A percentile compares a stretch with the other conserved stretches of the same genome.
These are phyloP conservation scores for Penicillium goetzii DNA, from an alignment of 495 filamentous ascomycete species.

Conservation along the genomic window DNA sequence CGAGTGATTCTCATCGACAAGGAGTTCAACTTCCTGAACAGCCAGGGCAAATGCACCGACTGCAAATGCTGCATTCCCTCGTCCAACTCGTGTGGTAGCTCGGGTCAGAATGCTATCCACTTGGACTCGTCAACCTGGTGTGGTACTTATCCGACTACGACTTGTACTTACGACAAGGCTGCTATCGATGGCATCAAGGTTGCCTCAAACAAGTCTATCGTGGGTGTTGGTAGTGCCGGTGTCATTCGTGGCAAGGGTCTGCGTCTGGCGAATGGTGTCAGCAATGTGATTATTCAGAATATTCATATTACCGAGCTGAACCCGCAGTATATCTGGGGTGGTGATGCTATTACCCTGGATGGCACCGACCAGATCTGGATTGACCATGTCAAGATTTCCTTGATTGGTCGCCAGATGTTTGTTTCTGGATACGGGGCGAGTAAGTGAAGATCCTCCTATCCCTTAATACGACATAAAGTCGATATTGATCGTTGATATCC, in stretches of 20 bases:
- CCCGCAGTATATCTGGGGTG: slow-evolving; percentile 47
- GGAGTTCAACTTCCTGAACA: slow-evolving; percentile 51
- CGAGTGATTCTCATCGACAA: slow-evolving; percentile 54
- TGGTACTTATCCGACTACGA: slow-evolving; percentile 30
- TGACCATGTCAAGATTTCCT: slow-evolving; percentile 43
- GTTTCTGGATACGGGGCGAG: slow-evolving; percentile 32
- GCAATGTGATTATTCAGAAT: slow-evolving; percentile 52
- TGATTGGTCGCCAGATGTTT: slow-evolving; percentile 39
- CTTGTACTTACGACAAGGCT: slow-evolving; percentile 44
- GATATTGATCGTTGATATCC: background rate
- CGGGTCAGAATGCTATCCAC: slow-evolving; percentile 38
- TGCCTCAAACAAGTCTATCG: slow-evolving; percentile 44
- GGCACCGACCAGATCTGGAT: slow-evolving; percentile 42
- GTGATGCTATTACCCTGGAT: slow-evolving; percentile 44
- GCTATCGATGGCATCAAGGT: slow-evolving; percentile 39
- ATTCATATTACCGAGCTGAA: slow-evolving; percentile 49
- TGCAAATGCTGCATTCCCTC: slow-evolving; percentile 39
- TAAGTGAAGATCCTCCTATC: too few relatives aligned
- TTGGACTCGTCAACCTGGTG: slow-evolving; percentile 37
- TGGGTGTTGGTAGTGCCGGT: slow-evolving; percentile 40
- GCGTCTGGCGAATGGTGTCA: slow-evolving; percentile 40
- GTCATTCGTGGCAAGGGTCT: slow-evolving; percentile 47
- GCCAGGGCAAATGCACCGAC: slow-evolving; percentile 43
- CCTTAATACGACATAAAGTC: too few relatives aligned
- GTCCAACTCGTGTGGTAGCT: slow-evolving; percentile 32